Conservation (phyloP, 305 asterid species). For the Striga hermonthica region DNA sequence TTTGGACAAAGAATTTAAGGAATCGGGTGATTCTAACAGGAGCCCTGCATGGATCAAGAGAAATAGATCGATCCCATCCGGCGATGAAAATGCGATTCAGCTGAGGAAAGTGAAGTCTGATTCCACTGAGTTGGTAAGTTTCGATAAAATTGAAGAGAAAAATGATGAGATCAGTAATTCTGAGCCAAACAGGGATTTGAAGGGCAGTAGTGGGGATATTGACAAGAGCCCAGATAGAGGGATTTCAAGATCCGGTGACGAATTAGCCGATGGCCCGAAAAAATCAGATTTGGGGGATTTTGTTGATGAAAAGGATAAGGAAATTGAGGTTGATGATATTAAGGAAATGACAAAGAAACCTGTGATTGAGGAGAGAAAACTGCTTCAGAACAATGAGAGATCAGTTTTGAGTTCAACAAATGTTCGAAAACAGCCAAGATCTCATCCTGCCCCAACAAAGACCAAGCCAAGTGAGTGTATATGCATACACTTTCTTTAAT, state of each 20-base stretch:
- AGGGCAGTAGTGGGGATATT: constrained; percentile 15
- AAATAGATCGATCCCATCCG: constrained; percentile 24
- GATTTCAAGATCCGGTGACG: constrained; percentile 46
- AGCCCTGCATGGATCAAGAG: constrained; percentile 41
- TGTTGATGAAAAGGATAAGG: constrained; percentile 44
- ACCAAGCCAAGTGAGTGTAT: constrained; percentile 41
- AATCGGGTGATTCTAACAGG: constrained; percentile 36
- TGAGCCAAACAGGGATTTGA: constrained; percentile 14
- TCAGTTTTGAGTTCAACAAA: constrained; percentile 39
- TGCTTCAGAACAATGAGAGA: constrained; percentile 36
- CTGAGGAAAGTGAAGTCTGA: no score
- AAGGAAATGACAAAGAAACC: constrained; percentile 42
- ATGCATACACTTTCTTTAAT: neutral
- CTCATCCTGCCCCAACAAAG: constrained; percentile 43
- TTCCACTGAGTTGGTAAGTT: no score
- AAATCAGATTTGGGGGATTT: constrained; percentile 14
- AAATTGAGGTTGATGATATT: constrained; percentile 40
- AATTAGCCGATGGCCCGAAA: no score
- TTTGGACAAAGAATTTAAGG: constrained; percentile 38
- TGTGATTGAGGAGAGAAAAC: constrained; percentile 45
- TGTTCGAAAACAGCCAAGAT: constrained; percentile 44
- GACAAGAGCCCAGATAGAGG: constrained; percentile 27
- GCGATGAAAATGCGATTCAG: neutral
- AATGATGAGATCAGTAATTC: constrained; percentile 28
- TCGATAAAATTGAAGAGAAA: no score